These are phyloP conservation scores for Marsdenia floribunda DNA, from an alignment of 257 asterid genomes.

Conservation along the genomic window DNA sequence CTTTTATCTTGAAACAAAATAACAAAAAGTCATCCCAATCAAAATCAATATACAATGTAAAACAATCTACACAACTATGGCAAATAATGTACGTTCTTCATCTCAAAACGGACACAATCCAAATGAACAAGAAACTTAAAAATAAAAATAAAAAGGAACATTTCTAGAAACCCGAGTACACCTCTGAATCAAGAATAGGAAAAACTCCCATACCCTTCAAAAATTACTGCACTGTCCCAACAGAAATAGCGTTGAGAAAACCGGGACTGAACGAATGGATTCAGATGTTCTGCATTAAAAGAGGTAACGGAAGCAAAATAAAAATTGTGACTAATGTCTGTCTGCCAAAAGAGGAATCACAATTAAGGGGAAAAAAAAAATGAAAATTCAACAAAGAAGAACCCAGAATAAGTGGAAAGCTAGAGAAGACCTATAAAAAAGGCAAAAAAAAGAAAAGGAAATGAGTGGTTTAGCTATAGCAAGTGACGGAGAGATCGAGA, in stretches of 20 bases:
- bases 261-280: background rate
- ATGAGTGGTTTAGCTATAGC: background rate
- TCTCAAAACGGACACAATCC: background rate
- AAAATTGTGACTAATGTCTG: background rate
- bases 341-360: background rate
- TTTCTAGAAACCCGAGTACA: background rate
- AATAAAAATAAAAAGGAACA: background rate
- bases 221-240: background rate
- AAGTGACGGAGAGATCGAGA: conserved; percentile 6
- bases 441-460: background rate
- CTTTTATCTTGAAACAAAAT: background rate
- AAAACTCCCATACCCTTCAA: background rate
- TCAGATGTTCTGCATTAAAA: background rate
- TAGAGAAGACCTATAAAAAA: background rate
- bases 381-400: background rate
- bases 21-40: background rate
- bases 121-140: background rate
- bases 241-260: background rate
- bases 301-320: background rate
- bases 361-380: background rate
- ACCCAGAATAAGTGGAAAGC: background rate
- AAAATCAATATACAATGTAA: background rate
- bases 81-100: background rate
- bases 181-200: conserved; percentile 1
- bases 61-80: background rate